Evolutionary conservation across 1,139 yeast genomes (phyloP).

Genomic region (Taphrina sp.): DNA sequence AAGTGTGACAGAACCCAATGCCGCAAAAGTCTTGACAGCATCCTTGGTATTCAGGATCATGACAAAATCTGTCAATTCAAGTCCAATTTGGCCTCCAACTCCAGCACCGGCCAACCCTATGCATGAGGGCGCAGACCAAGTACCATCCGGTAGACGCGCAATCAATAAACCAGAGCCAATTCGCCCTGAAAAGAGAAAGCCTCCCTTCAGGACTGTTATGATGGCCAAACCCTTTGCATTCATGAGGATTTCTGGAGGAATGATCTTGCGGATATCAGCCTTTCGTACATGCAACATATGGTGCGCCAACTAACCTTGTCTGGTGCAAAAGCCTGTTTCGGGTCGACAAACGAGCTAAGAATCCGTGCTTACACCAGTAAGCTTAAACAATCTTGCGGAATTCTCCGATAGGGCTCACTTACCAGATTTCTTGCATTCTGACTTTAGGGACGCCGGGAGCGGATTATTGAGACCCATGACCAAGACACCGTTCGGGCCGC

Average conservation of each 20-base stretch:
- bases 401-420: constrained; percentile 58
- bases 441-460: constrained; percentile 81
- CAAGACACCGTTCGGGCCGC: neutral
- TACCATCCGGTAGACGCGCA: constrained; percentile 87
- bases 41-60: constrained; percentile 80
- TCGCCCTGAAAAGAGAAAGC: constrained; percentile 91
- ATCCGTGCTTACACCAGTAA: constrained; percentile 4
- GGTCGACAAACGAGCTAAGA: constrained; percentile 31
- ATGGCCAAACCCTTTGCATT: constrained; percentile 92
- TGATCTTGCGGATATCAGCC: constrained; percentile 41
- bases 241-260: constrained; percentile 82
- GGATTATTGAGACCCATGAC: constrained; percentile 94
- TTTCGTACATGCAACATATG: neutral
- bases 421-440: constrained; percentile 98
- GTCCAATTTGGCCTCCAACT: constrained; percentile 96
- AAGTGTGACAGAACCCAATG: constrained; percentile 86
- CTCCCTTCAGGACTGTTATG: constrained; percentile 79
- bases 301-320: constrained; percentile 48
- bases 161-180: constrained; percentile 97
- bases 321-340: constrained; percentile 33
- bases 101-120: constrained; percentile 83
- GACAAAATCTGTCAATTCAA: constrained; percentile 93
- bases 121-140: constrained; percentile 98
- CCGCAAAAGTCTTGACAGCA: constrained; percentile 93
- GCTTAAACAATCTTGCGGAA: neutral